Conservation (phyloP, 306 rosid species). For the Acmispon strigosus region DNA sequence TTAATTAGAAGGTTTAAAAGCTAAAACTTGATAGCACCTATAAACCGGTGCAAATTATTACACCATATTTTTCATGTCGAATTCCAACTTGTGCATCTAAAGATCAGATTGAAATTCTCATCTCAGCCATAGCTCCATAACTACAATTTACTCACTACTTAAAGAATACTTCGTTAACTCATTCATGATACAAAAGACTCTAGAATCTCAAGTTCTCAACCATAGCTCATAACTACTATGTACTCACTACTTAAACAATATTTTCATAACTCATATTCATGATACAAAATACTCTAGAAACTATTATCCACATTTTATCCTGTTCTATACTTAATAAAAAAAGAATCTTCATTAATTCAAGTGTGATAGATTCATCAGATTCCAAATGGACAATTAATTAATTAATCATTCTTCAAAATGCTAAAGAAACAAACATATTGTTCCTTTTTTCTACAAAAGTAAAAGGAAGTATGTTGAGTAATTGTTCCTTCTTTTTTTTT, state of each 20-base stretch:
- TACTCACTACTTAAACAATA: not conserved
- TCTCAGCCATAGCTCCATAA: not conserved
- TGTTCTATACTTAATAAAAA: not conserved
- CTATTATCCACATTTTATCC: slow-evolving; percentile 1
- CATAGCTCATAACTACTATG: not conserved
- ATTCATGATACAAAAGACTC: not conserved
- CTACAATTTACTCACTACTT: not conserved
- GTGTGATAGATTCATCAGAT: not conserved
- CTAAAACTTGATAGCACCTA: not conserved
- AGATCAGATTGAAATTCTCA: not conserved
- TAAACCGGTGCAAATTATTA: not conserved
- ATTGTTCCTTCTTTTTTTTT: not conserved
- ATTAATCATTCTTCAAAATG: not conserved
- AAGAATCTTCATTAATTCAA: not conserved
- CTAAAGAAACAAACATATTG: not conserved
- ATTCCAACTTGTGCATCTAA: not conserved
- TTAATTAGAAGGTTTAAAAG: not conserved
- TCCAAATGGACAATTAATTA: not conserved
- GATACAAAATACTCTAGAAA: not conserved
- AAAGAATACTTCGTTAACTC: not conserved
- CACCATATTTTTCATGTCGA: not conserved
- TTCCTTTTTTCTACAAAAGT: not conserved
- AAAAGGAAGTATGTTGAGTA: not conserved
- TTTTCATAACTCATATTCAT: not conserved
- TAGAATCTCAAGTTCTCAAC: not conserved